phyloP scores from a whole-genome alignment of 176 grass and related monocot species.

The Oryza longistaminata region DNA sequence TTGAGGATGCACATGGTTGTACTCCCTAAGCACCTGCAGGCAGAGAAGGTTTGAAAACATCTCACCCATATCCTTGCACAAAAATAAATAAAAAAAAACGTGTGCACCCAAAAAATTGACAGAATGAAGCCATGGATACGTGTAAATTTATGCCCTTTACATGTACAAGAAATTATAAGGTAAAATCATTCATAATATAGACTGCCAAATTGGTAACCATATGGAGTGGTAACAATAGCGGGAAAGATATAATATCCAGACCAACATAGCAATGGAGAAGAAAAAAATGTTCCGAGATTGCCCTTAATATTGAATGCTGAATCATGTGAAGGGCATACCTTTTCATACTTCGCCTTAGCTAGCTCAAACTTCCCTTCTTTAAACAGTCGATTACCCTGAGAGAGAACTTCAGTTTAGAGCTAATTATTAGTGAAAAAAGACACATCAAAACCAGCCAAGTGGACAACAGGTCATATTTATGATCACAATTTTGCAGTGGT shows the following conservation, averaged over 20 bases:
- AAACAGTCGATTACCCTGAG: slow-evolving; percentile 93
- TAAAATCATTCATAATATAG: not conserved
- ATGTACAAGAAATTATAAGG: not conserved
- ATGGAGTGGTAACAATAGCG: not conserved
- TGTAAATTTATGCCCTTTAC: not conserved
- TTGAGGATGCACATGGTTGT: slow-evolving; percentile 96
- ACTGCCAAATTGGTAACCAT: not conserved
- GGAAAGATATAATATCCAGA: slow-evolving; percentile 26
- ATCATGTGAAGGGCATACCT: slow-evolving; percentile 50
- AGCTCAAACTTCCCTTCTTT: slow-evolving; percentile 98
- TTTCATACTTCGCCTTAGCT: slow-evolving; percentile 96
- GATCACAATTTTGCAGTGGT: not conserved
- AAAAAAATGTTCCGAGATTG: not conserved
- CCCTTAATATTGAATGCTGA: slow-evolving; percentile 2
- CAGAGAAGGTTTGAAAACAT: slow-evolving; percentile 23
- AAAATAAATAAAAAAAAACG: not conserved
- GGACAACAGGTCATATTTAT: not conserved
- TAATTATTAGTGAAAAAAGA: slow-evolving; percentile 15
- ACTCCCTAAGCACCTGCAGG: slow-evolving; percentile 84
- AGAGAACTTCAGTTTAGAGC: slow-evolving; percentile 32
- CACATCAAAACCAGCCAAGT: not conserved
- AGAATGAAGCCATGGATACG: not conserved
- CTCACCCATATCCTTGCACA: not conserved
- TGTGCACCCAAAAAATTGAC: not conserved
- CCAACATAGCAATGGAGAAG: not conserved